phyloP scores from a whole-genome alignment of 1,284 basidiomycete species.

The Veloboletus limbatus region DNA sequence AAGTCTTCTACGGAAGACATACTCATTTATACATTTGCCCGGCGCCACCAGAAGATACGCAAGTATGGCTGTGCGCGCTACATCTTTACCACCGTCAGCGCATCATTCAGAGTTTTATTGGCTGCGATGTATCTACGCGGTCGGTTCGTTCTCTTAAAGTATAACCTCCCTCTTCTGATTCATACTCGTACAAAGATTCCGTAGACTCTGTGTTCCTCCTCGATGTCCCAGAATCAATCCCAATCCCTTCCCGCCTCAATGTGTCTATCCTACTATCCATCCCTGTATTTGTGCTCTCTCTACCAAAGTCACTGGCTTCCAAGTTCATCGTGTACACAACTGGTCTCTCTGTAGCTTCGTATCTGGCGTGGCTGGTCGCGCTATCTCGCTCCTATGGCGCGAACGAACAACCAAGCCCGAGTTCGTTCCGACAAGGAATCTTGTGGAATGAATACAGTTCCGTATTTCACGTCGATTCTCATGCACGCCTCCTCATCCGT shows the following conservation, averaged over 20 bases:
- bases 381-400: constrained; percentile 49
- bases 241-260: constrained; percentile 34
- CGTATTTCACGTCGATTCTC: constrained; percentile 28
- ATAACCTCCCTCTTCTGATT: constrained; percentile 3
- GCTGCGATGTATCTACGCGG: constrained; percentile 63
- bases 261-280: constrained; percentile 41
- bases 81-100: constrained; percentile 42
- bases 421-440: constrained; percentile 42
- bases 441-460: constrained; percentile 65
- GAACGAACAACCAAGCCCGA: constrained; percentile 36
- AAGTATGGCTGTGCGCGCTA: constrained; percentile 41
- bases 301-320: constrained; percentile 51
- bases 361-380: constrained; percentile 55
- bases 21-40: constrained; percentile 58
- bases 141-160: constrained; percentile 35
- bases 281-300: constrained; percentile 47
- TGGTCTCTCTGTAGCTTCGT: constrained; percentile 55
- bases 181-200: constrained; percentile 42
- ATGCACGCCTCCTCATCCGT: constrained; percentile 5
- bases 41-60: constrained; percentile 47
- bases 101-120: constrained; percentile 46
- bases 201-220: constrained; percentile 49
- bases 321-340: constrained; percentile 53
- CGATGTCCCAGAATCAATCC: constrained; percentile 31
- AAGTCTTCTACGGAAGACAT: constrained; percentile 63